Evolutionary conservation across 2,329 filamentous ascomycete species (phyloP).

Genomic region (Exophiala calicioides): DNA sequence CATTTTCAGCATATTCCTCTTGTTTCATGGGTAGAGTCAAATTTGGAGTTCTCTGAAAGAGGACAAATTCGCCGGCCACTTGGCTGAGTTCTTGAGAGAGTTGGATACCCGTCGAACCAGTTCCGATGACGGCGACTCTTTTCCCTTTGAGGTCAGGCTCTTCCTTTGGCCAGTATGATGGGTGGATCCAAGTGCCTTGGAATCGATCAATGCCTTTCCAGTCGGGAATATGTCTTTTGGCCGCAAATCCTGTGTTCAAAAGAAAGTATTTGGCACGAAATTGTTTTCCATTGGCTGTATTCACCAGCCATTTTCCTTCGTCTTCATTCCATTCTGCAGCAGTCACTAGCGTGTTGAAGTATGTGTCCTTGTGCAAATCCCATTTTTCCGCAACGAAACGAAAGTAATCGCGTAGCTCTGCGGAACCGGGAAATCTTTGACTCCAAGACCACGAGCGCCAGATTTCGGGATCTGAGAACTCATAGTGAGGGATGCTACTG

Average conservation of each 20-base stretch:
- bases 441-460: conserved; percentile 34
- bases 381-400: background rate
- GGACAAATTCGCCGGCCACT: conserved; percentile 50
- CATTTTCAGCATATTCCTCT: no score
- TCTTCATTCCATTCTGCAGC: background rate
- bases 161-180: conserved; percentile 59
- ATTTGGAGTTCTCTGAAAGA: conserved; percentile 66
- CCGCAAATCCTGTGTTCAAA: conserved; percentile 48
- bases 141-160: conserved; percentile 61
- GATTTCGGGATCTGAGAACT: conserved; percentile 48
- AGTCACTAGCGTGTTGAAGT: conserved; percentile 5
- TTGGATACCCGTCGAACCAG: conserved; percentile 64
- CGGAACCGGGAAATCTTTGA: background rate
- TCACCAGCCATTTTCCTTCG: conserved; percentile 2
- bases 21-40: conserved; percentile 64
- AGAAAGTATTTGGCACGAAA: conserved; percentile 31
- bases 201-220: conserved; percentile 61
- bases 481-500: conserved; percentile 48
- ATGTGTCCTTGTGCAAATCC: background rate
- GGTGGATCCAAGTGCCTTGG: conserved; percentile 62
- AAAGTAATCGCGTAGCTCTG: background rate
- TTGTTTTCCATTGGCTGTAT: background rate
- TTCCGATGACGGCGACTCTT: conserved; percentile 63
- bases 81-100: conserved; percentile 61
- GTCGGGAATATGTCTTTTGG: conserved; percentile 61